These are phyloP conservation scores for Colletotrichum sp. DNA, from an alignment of 2,329 filamentous ascomycete species.

Conservation along the genomic window DNA sequence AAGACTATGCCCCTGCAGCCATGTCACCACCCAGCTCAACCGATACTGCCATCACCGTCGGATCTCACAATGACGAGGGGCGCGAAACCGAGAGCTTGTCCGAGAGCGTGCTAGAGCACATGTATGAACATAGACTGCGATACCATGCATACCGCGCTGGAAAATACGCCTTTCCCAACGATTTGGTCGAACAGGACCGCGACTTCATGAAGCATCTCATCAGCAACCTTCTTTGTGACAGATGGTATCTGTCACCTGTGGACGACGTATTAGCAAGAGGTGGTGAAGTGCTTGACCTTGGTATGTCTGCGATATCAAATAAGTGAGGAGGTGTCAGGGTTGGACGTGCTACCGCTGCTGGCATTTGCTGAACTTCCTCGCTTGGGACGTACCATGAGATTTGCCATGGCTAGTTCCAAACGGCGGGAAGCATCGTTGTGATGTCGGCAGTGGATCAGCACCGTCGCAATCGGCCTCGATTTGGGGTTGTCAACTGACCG, in stretches of 20 bases:
- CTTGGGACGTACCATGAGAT: background rate
- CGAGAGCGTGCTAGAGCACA: slow-evolving; percentile 47
- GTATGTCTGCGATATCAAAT: slow-evolving; percentile 32
- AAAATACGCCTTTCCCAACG: slow-evolving; percentile 48
- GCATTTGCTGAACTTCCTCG: background rate
- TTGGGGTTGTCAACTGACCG: slow-evolving; percentile 18
- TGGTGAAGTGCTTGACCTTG: slow-evolving; percentile 51
- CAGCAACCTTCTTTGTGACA: slow-evolving; percentile 42
- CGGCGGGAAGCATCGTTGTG: background rate
- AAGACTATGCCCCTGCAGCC: slow-evolving; percentile 1
- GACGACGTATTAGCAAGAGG: slow-evolving; percentile 40
- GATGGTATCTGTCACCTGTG: slow-evolving; percentile 50
- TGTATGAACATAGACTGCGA: slow-evolving; percentile 43
- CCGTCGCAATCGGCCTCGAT: background rate
- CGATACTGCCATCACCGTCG: slow-evolving; percentile 19
- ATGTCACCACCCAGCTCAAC: slow-evolving; percentile 13
- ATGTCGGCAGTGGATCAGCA: background rate
- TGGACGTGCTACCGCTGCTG: background rate
- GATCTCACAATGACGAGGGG: slow-evolving; percentile 15
- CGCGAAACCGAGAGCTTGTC: slow-evolving; percentile 43
- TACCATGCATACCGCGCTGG: slow-evolving; percentile 47
- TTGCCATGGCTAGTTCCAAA: background rate
- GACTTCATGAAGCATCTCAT: slow-evolving; percentile 47
- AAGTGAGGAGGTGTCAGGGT: background rate
- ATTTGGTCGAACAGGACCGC: slow-evolving; percentile 45